A percentile compares a stretch with the other conserved stretches of the same genome.
phyloP scores from a whole-genome alignment of 2,329 filamentous ascomycete species.

The Aspergillus eucalypticola region DNA sequence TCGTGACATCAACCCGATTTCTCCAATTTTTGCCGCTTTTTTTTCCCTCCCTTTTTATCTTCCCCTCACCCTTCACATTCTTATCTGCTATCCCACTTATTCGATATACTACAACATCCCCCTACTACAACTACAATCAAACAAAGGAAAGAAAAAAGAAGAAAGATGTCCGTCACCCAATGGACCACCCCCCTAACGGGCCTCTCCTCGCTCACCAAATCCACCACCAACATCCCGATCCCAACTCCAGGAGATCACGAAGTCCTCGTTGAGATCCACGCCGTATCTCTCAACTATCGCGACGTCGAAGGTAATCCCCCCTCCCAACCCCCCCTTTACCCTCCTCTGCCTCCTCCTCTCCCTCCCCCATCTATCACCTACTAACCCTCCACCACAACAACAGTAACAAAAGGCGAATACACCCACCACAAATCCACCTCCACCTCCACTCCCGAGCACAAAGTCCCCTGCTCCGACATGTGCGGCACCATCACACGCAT shows the following conservation, averaged over 20 bases:
- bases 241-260: slow-evolving; percentile 54
- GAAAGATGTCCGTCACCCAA: slow-evolving; percentile 35
- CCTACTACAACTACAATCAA: no score
- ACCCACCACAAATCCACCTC: slow-evolving; percentile 62
- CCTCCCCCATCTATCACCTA: not conserved
- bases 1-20: no score
- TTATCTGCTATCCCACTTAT: not conserved
- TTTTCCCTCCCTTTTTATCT: not conserved
- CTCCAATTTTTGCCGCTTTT: no score
- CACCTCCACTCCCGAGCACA: slow-evolving; percentile 31
- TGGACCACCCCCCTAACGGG: slow-evolving; percentile 60
- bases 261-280: slow-evolving; percentile 54
- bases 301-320: slow-evolving; percentile 44
- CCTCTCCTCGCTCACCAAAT: slow-evolving; percentile 54
- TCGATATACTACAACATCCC: no score
- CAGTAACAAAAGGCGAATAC: slow-evolving; percentile 55
- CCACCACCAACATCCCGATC: slow-evolving; percentile 42
- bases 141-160: not conserved
- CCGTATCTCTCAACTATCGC: slow-evolving; percentile 57
- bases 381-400: not conserved
- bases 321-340: no score
- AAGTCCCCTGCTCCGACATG: slow-evolving; percentile 71
- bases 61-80: not conserved
- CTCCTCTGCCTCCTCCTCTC: no score
- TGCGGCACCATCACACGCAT: slow-evolving; percentile 61